These are phyloP conservation scores for Pseudozyma sp. DNA, from an alignment of 1,284 basidiomycete species.

Conservation along the genomic window DNA sequence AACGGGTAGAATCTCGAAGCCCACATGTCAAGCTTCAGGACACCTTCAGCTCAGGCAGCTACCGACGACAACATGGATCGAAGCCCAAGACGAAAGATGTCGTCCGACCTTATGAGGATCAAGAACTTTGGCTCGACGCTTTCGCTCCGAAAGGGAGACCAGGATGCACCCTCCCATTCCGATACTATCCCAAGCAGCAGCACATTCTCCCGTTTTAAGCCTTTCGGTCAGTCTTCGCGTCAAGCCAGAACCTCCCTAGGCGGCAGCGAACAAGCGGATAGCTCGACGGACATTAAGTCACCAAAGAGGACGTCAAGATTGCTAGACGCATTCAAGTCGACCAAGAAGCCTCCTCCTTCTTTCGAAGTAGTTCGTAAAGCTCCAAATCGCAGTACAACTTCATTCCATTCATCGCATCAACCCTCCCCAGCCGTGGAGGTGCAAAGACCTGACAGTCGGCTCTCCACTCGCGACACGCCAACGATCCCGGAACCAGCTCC, in stretches of 20 bases:
- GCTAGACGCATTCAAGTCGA: conserved; percentile 44
- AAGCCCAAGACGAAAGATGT: conserved; percentile 33
- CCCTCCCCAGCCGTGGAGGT: conserved; percentile 16
- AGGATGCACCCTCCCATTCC: conserved; percentile 12
- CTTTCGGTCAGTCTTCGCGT: conserved; percentile 19
- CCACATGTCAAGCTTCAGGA: conserved; percentile 19
- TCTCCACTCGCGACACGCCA: conserved; percentile 7
- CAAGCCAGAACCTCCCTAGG: conserved; percentile 10
- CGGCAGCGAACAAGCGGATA: conserved; percentile 17
- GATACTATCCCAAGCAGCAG: conserved; percentile 10
- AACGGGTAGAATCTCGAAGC: background rate
- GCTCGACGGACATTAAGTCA: conserved; percentile 17
- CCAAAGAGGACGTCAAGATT: conserved; percentile 28
- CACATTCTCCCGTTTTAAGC: conserved; percentile 35
- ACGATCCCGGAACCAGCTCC: conserved; percentile 17
- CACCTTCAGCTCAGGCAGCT: conserved; percentile 2
- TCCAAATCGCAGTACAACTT: conserved; percentile 34
- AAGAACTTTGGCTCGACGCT: conserved; percentile 43
- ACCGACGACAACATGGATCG: conserved; percentile 12
- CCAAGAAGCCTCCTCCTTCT: conserved; percentile 34
- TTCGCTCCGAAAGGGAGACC: conserved; percentile 37
- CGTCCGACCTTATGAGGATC: conserved; percentile 34
- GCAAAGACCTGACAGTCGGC: conserved; percentile 6
- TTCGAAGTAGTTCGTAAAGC: conserved; percentile 53
- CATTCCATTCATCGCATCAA: conserved; percentile 32